A percentile compares a stretch with the other conserved stretches of the same genome.
phyloP scores from a whole-genome alignment of 257 asterid species.

The Lavandula angustifolia region DNA sequence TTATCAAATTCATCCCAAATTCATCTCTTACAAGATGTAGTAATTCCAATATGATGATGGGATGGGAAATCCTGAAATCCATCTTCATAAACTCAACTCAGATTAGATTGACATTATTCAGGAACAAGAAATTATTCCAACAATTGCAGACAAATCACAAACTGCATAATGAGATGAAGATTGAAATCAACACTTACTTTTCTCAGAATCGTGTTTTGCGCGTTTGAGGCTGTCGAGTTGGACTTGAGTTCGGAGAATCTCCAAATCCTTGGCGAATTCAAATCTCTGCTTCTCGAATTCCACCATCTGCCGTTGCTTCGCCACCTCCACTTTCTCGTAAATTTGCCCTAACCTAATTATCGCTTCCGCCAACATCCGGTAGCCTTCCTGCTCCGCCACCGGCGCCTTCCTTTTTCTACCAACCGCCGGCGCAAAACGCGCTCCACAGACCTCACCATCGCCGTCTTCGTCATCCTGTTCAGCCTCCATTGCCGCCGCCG shows the following conservation, averaged over 20 bases:
- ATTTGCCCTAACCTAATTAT: constrained; percentile 59
- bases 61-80: too few relatives aligned
- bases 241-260: constrained; percentile 76
- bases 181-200: constrained; percentile 43
- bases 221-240: constrained; percentile 70
- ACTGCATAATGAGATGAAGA: background rate
- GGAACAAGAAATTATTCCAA: too few relatives aligned
- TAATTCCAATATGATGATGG: too few relatives aligned
- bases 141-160: background rate
- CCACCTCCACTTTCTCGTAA: constrained; percentile 79
- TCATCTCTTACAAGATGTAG: too few relatives aligned
- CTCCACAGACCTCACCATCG: constrained; percentile 44
- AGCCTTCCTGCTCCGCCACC: constrained; percentile 48
- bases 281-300: constrained; percentile 90
- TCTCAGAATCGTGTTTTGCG: constrained; percentile 41
- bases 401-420: constrained; percentile 40
- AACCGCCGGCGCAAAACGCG: constrained; percentile 29
- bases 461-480: constrained; percentile 42
- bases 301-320: constrained; percentile 82
- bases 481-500: constrained; percentile 64
- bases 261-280: constrained; percentile 85
- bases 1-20: background rate
- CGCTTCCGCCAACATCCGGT: constrained; percentile 61
- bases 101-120: too few relatives aligned
- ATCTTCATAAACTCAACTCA: too few relatives aligned